These are phyloP conservation scores for Cyclostephanos tholiformis DNA, from an alignment of 108 stramenopile genomes.

Conservation along the genomic window DNA sequence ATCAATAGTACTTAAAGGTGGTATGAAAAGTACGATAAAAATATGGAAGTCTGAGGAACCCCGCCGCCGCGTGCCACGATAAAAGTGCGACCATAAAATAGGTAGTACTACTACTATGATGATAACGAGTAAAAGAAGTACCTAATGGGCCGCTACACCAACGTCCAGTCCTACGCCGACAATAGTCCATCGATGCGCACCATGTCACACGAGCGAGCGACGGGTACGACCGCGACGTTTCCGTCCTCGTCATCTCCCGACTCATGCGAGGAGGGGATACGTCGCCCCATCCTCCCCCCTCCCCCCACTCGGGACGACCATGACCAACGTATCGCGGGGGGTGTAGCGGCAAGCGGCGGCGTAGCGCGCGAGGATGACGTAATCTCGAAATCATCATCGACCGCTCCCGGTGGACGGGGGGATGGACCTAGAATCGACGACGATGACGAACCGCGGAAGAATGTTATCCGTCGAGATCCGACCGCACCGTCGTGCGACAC, in stretches of 20 bases:
- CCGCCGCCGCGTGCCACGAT: too few species aligned
- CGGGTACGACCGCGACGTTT: neutral
- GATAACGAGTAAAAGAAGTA: too few species aligned
- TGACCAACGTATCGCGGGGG: too few species aligned
- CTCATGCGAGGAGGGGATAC: neutral
- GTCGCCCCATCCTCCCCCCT: neutral
- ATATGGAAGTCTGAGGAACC: too few species aligned
- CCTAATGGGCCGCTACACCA: constrained; percentile 8
- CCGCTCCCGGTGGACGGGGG: too few species aligned
- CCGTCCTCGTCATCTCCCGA: neutral
- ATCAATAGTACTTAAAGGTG: too few species aligned
- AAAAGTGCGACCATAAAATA: too few species aligned
- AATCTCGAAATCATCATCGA: neutral
- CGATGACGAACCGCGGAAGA: neutral
- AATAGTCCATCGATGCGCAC: constrained; percentile 9
- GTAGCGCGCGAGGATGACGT: neutral
- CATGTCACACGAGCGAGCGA: constrained; percentile 8
- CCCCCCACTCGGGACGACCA: too few species aligned
- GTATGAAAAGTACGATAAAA: too few species aligned
- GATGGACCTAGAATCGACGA: neutral
- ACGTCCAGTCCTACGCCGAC: constrained; percentile 1
- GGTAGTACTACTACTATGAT: too few species aligned
- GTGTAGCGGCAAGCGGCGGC: too few species aligned
- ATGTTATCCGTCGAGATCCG: too few species aligned
- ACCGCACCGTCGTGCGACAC: constrained; percentile 25